Conservation (phyloP, 192 early-diverging fungal genomes). For the Coemansia sp. region DNA sequence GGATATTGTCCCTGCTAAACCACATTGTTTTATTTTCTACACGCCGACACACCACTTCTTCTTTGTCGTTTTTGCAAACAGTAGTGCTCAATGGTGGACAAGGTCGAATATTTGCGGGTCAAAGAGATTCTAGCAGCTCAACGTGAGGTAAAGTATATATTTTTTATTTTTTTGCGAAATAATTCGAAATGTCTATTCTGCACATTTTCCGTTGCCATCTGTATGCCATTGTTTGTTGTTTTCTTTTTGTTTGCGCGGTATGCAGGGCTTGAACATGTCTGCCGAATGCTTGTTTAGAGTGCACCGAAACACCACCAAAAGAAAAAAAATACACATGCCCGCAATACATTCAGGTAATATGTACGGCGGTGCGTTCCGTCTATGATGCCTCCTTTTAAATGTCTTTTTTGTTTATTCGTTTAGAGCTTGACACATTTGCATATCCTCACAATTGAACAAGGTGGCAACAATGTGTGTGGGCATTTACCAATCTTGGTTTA, state of each 20-base stretch:
- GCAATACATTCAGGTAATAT: background rate
- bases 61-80: background rate
- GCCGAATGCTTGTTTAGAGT: background rate
- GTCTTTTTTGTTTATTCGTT: background rate
- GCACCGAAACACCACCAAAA: background rate
- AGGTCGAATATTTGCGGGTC: conserved; percentile 79
- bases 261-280: background rate
- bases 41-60: background rate
- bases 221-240: no score
- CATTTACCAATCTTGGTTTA: background rate
- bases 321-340: background rate
- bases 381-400: background rate
- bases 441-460: background rate
- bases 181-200: background rate
- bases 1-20: no score
- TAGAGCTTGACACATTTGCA: background rate
- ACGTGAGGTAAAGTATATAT: conserved; percentile 54
- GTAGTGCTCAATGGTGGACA: conserved; percentile 88
- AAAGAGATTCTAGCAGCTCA: conserved; percentile 73
- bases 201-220: no score
- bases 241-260: background rate
- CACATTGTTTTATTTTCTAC: background rate
- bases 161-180: no score
- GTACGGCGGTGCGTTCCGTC: background rate
- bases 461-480: no score